Evolutionary conservation across 345 rosid species (phyloP), one percentile per base, ranked within the genome.

Genomic region (Geranium rotundifolium): DNA sequence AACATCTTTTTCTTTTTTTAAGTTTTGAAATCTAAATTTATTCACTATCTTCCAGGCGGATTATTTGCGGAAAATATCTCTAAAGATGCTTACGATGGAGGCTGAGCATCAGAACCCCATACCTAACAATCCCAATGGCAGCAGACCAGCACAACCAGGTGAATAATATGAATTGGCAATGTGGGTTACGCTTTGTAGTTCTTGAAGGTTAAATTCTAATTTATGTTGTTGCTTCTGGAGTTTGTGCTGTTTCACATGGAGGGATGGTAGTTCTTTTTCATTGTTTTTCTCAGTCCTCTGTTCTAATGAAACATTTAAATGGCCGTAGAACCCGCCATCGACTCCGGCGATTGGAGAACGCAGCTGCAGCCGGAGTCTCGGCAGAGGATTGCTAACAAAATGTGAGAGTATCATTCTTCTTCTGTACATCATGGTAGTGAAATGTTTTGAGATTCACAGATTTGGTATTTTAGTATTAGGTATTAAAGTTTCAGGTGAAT

Each of bases 31-130:
- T n/a, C n/a, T 19, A 4, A 18, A 37, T 71, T 65, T 64, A 13
- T 23, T 68, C 29, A 29, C 57, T n/a, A 65, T 5, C 7, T 72
- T 81, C 60, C 82, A 90, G 97, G 49, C 82, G 13, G 97, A 90
- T 66, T 90, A 87, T 79, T 73, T 90, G 46, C 82, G 83, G 76
- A 87, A 78, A 67, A 90, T 90, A 76, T 85, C 95, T 30, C 58
- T 82, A 79, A 90, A 87, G 87, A 82, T 90, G 97, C 83, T 85
- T 58, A 66, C 90, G 31, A 78, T 90, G 84, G 95, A 87, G 77
- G 75, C 66, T 64, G 87, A 81, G 75, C 82, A 89, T 54, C 91
- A 82, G 74, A 80, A 17, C 64, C 1, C 65, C 34, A 68, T 73
- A 41, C 73, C 85, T 56, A 80, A 80, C 73, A 50, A 65, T 30